Base-by-base conservation (phyloP, 1,139 yeast genomes). In the Yamadazyma atlantica region DNA sequence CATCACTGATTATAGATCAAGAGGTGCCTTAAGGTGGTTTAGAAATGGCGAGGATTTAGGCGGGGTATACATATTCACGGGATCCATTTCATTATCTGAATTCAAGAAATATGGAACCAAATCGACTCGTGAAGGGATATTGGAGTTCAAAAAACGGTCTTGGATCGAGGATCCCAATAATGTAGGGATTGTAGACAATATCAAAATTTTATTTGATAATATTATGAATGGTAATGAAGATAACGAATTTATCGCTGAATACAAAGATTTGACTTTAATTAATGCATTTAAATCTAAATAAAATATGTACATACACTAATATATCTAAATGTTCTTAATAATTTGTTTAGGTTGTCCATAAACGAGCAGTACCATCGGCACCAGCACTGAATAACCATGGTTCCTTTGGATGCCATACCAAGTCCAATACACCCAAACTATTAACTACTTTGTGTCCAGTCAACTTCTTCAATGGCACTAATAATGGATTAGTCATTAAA, bases 321-420 rank as follows among this genome's bases (percentile, higher is more conserved):
- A 19, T 19, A 19, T n/a, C n/a, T n/a, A n/a, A n/a, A n/a, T n/a
- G n/a, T 9, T 19, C 22, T 19, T 6, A 6, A 9, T 6, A 9
- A 6, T 11, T 14, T 28, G 30, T 4, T 49, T 62, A 71, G 14
- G 96, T 86, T 29, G 98, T 92, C 98, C 98, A 92, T 57, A 92
- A 72, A 57, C 96, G 82, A 14, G 97, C 97, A 37, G 92, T 83
- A 44, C 95, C 90, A 63, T 94, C 98, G 16, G 97, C 97, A 52
- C 97, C 98, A n/a, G 96, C 89, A 59, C 95, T 84, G 62, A 92
- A 89, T 54, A 92, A 72, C 99, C 99, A 92, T 1, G 98, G 97
- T 64, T 94, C 97, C 56, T 84, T 82, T 48, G 98, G 97, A 73
- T 94, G 98, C 99, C 99, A 92, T 38, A 78, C 78, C 39, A 85